These are phyloP conservation scores for Saksenaea oblongispora DNA, from an alignment of 371 early-diverging fungal species.

Conservation along the genomic window DNA sequence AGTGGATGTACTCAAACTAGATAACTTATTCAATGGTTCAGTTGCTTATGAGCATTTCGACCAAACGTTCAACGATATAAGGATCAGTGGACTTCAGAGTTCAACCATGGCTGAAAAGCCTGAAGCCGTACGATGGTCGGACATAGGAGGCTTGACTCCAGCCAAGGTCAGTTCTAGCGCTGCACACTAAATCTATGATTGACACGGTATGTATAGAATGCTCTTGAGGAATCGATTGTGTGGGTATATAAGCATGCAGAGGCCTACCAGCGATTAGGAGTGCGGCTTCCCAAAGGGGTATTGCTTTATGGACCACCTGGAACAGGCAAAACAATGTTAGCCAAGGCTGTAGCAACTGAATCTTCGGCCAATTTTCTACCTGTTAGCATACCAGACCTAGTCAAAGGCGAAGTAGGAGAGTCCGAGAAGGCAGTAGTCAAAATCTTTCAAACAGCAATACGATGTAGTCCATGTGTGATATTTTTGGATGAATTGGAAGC, in stretches of 20 bases:
- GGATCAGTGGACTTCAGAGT: constrained; percentile 39
- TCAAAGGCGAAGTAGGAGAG: constrained; percentile 94
- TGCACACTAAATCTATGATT: background rate
- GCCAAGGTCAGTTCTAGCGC: constrained; percentile 66
- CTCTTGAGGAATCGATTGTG: constrained; percentile 89
- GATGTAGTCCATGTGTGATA: constrained; percentile 92
- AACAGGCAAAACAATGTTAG: constrained; percentile 89
- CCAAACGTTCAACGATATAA: constrained; percentile 29
- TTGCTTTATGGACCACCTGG: constrained; percentile 91
- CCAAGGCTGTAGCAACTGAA: constrained; percentile 91
- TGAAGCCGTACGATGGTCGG: constrained; percentile 72
- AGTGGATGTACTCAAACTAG: background rate
- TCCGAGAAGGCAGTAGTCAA: constrained; percentile 89
- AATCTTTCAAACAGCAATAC: constrained; percentile 88
- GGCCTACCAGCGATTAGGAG: constrained; percentile 65
- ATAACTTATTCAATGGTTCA: constrained; percentile 3
- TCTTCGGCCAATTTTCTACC: constrained; percentile 92
- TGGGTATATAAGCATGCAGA: constrained; percentile 81
- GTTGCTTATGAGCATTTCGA: constrained; percentile 28
- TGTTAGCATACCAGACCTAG: constrained; percentile 91
- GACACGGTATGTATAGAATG: constrained; percentile 26
- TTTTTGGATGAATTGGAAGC: constrained; percentile 99
- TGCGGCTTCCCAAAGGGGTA: constrained; percentile 71
- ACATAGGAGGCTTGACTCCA: constrained; percentile 92
- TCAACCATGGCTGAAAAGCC: constrained; percentile 50